Evolutionary conservation across 2,329 filamentous ascomycete genomes (phyloP).

Genomic region (Myriosclerotinia scirpicola): DNA sequence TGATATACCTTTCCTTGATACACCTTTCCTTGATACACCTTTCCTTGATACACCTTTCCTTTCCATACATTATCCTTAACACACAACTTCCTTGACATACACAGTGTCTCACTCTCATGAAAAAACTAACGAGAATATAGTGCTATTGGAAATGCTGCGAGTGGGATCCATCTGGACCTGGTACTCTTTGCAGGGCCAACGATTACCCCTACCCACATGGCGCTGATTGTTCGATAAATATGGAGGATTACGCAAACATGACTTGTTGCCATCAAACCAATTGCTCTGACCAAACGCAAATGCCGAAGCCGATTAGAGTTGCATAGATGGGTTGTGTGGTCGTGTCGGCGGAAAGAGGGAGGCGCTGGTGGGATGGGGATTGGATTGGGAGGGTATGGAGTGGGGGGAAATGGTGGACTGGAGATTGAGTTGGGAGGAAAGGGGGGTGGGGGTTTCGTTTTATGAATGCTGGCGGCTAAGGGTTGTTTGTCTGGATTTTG

Average conservation of each 20-base stretch:
- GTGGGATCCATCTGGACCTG: not conserved
- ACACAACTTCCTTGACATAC: no score
- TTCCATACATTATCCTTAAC: no score
- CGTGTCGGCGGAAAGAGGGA: not conserved
- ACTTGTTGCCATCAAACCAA: not conserved
- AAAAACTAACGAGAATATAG: not conserved
- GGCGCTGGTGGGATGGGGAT: not conserved
- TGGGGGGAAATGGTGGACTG: no score
- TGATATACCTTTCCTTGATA: no score
- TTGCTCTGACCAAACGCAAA: not conserved
- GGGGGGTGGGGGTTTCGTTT: not conserved
- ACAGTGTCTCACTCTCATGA: no score
- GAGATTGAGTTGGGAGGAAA: not conserved
- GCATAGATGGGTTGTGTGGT: not conserved
- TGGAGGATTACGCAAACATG: not conserved
- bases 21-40: no score
- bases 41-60: no score
- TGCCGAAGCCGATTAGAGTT: not conserved
- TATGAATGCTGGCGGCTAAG: no score
- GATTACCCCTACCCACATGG: not conserved
- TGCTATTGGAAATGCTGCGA: slow-evolving; percentile 13
- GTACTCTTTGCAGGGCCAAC: not conserved
- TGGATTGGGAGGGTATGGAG: no score
- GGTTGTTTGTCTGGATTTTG: not conserved
- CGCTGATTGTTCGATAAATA: not conserved